These are phyloP conservation scores for Lipomyces chichibuensis DNA, from an alignment of 805 yeast genomes.

Conservation along the genomic window DNA sequence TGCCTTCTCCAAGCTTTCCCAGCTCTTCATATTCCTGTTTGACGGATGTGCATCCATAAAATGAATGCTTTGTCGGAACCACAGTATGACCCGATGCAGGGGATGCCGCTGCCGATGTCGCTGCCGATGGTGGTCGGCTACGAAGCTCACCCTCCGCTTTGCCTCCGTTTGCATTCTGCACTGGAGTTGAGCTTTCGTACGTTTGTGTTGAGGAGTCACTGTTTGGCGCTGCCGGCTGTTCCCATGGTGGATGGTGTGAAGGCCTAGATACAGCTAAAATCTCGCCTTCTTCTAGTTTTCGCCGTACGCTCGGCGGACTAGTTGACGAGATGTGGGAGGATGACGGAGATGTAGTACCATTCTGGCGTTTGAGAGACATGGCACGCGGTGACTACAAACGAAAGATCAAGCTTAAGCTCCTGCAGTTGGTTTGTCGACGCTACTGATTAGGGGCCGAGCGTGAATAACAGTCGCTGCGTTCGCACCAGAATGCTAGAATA, in stretches of 20 bases:
- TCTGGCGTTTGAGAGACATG: constrained; percentile 6
- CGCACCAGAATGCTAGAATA: background rate
- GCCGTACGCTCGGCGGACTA: constrained; percentile 1
- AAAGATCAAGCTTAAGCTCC: background rate
- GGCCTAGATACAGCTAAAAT: background rate
- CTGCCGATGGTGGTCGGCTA: background rate
- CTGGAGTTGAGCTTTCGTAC: background rate
- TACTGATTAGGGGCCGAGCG: background rate
- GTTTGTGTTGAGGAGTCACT: background rate
- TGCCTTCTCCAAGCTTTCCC: constrained; percentile 72
- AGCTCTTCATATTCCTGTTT: constrained; percentile 42
- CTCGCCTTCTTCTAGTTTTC: constrained; percentile 2
- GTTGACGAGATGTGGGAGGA: background rate
- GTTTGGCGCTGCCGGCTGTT: background rate
- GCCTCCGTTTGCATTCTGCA: background rate
- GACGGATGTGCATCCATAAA: constrained; percentile 45
- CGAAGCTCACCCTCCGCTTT: background rate
- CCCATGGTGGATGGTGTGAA: background rate
- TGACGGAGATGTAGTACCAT: background rate
- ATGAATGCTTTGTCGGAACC: constrained; percentile 22
- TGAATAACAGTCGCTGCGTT: background rate
- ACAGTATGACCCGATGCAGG: background rate
- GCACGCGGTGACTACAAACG: background rate
- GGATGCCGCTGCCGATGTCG: background rate
- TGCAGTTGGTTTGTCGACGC: background rate